Conservation (phyloP, 176 grass and related monocot species). For the Sorghum bicolor region Sorghum_bicolor_NCBIv3 NC_012879.2:55832501-55833000, state of each 20-base stretch:
- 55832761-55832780: slow-evolving; percentile 9
- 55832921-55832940: no score
- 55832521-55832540: slow-evolving; percentile 19
- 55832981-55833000: no score
- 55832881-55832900: no score
- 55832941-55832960: no score
- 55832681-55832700: slow-evolving; percentile 12
- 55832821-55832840: neutral
- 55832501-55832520: neutral
- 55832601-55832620: slow-evolving; percentile 15
- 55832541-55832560: neutral
- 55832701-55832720: slow-evolving; percentile 11
- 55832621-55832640: slow-evolving; percentile 30
- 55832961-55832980: no score
- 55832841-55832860: no score
- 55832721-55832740: neutral
- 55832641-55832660: slow-evolving; percentile 35
- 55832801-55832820: neutral
- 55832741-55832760: slow-evolving; percentile 6
- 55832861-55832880: no score
- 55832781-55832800: slow-evolving; percentile 28
- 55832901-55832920: no score
- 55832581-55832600: slow-evolving; percentile 11
- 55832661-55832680: slow-evolving; percentile 5
- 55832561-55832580: slow-evolving; percentile 12